Percentiles rank a stretch among this genome's conserved stretches.
These are phyloP conservation scores for Solanum gandarillasii DNA, from an alignment of 257 asterid genomes.

Conservation along the genomic window DNA sequence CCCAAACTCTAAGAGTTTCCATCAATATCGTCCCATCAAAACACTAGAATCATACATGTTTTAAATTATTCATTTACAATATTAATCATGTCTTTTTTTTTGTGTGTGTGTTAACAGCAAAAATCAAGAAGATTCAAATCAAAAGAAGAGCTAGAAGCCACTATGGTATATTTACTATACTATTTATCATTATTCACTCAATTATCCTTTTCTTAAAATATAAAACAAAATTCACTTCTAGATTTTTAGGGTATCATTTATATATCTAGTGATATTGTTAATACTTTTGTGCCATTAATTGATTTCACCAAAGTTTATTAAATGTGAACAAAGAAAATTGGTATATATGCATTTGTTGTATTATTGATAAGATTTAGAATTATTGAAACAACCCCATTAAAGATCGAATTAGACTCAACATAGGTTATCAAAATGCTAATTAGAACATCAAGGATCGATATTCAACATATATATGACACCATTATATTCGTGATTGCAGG, in stretches of 20 bases:
- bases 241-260: not conserved
- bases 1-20: conserved; percentile 12
- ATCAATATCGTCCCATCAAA: not conserved
- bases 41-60: not conserved
- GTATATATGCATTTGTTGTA: not conserved
- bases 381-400: not conserved
- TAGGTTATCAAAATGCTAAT: not conserved
- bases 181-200: not conserved
- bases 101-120: not conserved
- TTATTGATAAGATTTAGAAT: not conserved
- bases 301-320: not conserved
- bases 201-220: not conserved
- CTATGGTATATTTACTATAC: not conserved
- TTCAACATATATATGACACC: not conserved
- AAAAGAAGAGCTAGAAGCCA: not conserved
- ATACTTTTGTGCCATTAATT: not conserved
- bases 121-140: not conserved
- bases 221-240: not conserved
- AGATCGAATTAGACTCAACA: not conserved
- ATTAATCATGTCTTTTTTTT: not conserved
- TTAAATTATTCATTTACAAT: not conserved
- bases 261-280: not conserved
- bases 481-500: not conserved
- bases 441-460: not conserved
- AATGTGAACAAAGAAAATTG: not conserved